Evolutionary conservation across 768 basidiomycete species (phyloP), one percentile per base, ranked within the genome.

Genomic region (Phylloporus rhodoxanthus): DNA sequence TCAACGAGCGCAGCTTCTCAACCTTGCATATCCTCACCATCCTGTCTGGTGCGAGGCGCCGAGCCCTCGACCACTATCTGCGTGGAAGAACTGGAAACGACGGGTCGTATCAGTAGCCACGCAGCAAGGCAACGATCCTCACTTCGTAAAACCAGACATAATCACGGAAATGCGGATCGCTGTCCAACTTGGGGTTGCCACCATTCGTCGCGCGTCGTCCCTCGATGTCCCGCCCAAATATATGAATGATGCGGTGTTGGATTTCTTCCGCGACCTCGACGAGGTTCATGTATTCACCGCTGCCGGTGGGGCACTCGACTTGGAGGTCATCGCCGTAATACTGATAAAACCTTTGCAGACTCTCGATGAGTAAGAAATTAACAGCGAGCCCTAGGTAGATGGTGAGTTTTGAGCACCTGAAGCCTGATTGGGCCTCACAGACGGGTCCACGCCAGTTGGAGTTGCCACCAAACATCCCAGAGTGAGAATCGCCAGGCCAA

Each of bases 31-130:
- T 29, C 55, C 76, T 69, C 62, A 85, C 94, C 95, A 99, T 57
- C 96, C 96, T 53, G 94, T 97, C 68, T 99, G 96, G 70, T 99
- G 96, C 5, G 93, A 96, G 3, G 95, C 96, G 34, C 96, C 96
- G 11, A 99, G 77, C 17, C 96, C 96, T 50, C 84, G 80, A 17
- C 96, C 96, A 49, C 76, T 84, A 58, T 99, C 92, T 13, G 84
- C 95, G 65, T 97, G 88, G 84, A 98, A 98, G 74, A 86, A 97
- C 87, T 93, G 20, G 28, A 29, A 5, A 25, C 26, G 20, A 41
- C 11, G 32, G 41, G 30, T 28, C 7, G 10, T 8, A 26, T 66
- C 28, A 51, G 52, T 8, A 2, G 10, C 17, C 1, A 32, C 4
- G 14, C 2, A 26, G 14, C 20, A 8, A 55, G n/a, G 19, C 19